phyloP scores from a whole-genome alignment of 2,329 filamentous ascomycete species.

The Bipolaris cookei region DNA sequence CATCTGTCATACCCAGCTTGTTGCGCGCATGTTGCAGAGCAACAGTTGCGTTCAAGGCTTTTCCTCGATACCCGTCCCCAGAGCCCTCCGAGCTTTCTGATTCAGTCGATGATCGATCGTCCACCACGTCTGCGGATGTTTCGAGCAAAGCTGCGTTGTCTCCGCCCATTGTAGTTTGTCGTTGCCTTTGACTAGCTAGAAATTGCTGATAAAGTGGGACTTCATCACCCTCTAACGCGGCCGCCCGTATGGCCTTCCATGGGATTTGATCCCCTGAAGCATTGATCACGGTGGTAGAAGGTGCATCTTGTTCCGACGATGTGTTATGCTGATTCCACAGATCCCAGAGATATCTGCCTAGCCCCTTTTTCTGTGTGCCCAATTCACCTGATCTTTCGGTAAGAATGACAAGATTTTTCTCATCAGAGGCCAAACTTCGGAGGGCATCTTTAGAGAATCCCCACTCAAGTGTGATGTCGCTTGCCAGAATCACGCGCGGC shows the following conservation, averaged over 20 bases:
- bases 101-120: slow-evolving; percentile 85
- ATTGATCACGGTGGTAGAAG: slow-evolving; percentile 65
- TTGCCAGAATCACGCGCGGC: slow-evolving; percentile 83
- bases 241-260: slow-evolving; percentile 54
- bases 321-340: slow-evolving; percentile 45
- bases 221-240: slow-evolving; percentile 76
- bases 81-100: slow-evolving; percentile 88
- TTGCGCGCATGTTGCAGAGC: slow-evolving; percentile 79
- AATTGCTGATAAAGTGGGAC: slow-evolving; percentile 87
- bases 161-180: slow-evolving; percentile 79
- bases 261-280: slow-evolving; percentile 60
- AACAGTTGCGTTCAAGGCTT: slow-evolving; percentile 85
- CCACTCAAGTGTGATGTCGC: slow-evolving; percentile 90
- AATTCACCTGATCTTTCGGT: slow-evolving; percentile 71
- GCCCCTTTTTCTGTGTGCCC: slow-evolving; percentile 41
- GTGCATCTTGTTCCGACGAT: slow-evolving; percentile 32
- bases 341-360: slow-evolving; percentile 79
- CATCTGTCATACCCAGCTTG: slow-evolving; percentile 84
- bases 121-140: slow-evolving; percentile 73
- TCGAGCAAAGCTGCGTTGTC: slow-evolving; percentile 70
- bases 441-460: slow-evolving; percentile 87
- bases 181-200: slow-evolving; percentile 83
- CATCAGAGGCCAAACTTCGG: slow-evolving; percentile 73
- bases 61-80: slow-evolving; percentile 75
- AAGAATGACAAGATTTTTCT: slow-evolving; percentile 83